Conservation (phyloP, 306 rosid species). For the Ammopiptanthus mongolicus region DNA sequence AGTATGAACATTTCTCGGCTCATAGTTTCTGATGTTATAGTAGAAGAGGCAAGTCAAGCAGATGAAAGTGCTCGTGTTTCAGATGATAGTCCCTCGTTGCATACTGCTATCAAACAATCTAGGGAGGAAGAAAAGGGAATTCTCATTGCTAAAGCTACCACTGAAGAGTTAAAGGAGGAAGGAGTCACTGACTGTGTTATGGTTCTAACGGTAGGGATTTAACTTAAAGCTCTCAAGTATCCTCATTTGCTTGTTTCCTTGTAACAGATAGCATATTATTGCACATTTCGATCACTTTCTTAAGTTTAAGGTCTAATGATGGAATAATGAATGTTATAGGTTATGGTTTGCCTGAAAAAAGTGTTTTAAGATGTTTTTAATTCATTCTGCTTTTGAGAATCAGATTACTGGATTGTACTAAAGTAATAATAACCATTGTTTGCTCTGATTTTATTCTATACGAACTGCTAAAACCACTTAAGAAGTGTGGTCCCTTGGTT, state of each 20-base stretch:
- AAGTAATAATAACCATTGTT: background rate
- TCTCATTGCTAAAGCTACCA: conserved; percentile 74
- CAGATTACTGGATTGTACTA: background rate
- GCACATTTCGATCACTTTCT: background rate
- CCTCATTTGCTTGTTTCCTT: background rate
- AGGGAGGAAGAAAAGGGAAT: conserved; percentile 76
- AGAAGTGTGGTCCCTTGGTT: conserved; percentile 39
- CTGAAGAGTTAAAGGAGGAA: conserved; percentile 72
- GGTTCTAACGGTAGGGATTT: conserved; percentile 49
- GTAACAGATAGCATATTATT: background rate
- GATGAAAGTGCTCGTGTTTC: conserved; percentile 7
- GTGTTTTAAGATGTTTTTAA: background rate
- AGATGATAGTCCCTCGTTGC: conserved; percentile 41
- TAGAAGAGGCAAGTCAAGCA: conserved; percentile 21
- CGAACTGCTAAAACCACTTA: conserved; percentile 74
- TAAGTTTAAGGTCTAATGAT: no score
- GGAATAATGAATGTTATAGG: background rate
- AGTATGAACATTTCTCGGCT: conserved; percentile 40
- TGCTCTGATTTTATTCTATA: conserved; percentile 22
- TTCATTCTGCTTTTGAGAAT: conserved; percentile 6
- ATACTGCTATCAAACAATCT: conserved; percentile 60
- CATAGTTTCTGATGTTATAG: conserved; percentile 25
- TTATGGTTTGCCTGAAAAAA: background rate
- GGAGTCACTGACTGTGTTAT: conserved; percentile 62
- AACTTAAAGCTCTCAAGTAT: background rate